These are phyloP conservation scores for Barnettozyma sucrosica DNA, from an alignment of 805 yeast species.

Conservation along the genomic window DNA sequence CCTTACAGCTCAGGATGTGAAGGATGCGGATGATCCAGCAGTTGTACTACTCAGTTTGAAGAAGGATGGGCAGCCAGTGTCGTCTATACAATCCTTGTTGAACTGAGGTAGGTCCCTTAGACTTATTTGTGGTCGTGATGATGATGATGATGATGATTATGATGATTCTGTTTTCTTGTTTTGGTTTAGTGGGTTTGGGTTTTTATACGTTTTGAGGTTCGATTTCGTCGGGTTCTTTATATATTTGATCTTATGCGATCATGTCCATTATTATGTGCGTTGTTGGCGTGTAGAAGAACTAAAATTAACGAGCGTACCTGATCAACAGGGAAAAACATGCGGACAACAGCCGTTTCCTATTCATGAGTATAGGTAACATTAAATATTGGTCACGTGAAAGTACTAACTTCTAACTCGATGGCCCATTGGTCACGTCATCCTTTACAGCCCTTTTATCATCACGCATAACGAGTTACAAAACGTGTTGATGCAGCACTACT, in stretches of 20 bases:
- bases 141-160: neutral
- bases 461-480: too few species aligned
- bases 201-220: neutral
- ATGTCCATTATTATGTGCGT: neutral
- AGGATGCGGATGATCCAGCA: conserved; percentile 6
- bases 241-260: neutral
- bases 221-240: neutral
- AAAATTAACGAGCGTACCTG: too few species aligned
- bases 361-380: too few species aligned
- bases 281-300: too few species aligned
- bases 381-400: too few species aligned
- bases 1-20: conserved; percentile 5
- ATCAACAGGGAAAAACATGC: neutral
- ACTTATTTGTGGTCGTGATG: neutral
- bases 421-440: too few species aligned
- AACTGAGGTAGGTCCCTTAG: conserved; percentile 9
- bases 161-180: neutral
- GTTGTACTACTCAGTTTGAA: conserved; percentile 20
- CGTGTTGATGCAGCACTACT: too few species aligned
- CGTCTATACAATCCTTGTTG: conserved; percentile 22
- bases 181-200: neutral
- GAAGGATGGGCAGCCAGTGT: conserved; percentile 14
- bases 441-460: too few species aligned
- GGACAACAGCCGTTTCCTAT: neutral
- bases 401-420: too few species aligned